Evolutionary conservation across 1,139 yeast genomes (phyloP), one percentile per base, ranked within the genome.

Genomic region (Wickerhamomyces sp.): DNA sequence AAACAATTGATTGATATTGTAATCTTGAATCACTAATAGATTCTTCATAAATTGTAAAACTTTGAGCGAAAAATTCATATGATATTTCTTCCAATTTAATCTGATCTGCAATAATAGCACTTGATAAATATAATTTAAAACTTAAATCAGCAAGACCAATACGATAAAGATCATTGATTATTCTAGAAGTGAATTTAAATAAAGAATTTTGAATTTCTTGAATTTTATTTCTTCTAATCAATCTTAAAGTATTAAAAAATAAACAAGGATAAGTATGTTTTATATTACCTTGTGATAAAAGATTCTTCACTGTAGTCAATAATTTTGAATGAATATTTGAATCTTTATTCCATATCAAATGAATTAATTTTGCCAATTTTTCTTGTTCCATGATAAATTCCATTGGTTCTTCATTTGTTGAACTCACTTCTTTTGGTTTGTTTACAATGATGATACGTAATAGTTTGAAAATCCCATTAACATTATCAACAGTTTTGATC

Each of bases 21-120:
- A 78, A 69, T 44, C 78, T 72, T 0, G 88, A 80, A 52, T 83
- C 89, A 39, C 81, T 69, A 13, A 84, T 71, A 30, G 81, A 73
- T 59, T 93, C 98, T 63, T 93, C 99, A 63, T 88, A 93, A 1
- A 89, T 78, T 2, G 91, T 77, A 62, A 90, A 89, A 6, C 95
- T 84, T 63, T 90, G 95, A 31, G 87, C 91, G 65, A 86, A 88
- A 57, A 89, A 82, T 65, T 93, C 99, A 64, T 87, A 88, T n/a
- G 93, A 73, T 35, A 88, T 79, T 46, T 80, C 87, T 43, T 75
- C 78, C 13, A 75, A 58, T 6, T 67, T 70, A 35, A 85, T 71
- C 61, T 86, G 94, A 63, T 93, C 96, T 0, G 97, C 93, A 4
- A 87, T 67, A 2, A 76, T 64, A 0, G 89, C 89, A 36, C 79